Evolutionary conservation across 331 rosid genomes (phyloP).

Genomic region (Malus hybrid): DNA sequence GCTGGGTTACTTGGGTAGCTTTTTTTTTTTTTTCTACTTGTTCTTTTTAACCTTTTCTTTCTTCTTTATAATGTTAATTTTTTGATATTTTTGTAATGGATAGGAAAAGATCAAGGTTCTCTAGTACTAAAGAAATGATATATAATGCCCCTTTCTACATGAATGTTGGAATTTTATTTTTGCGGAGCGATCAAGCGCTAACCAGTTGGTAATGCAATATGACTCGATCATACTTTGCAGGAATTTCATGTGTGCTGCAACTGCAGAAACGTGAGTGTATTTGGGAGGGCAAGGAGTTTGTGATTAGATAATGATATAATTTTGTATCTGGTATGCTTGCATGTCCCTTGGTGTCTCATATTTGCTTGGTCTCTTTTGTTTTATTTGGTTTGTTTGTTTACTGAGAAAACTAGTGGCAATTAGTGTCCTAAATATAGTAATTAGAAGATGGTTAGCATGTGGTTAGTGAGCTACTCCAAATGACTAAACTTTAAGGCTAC

Average conservation of each 20-base stretch:
- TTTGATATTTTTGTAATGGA: slow-evolving; percentile 14
- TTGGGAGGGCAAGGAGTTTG: neutral
- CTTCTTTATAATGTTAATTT: slow-evolving; percentile 9
- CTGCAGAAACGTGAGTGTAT: neutral
- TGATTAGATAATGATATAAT: neutral
- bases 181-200: neutral
- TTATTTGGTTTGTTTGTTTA: neutral
- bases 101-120: slow-evolving; percentile 10
- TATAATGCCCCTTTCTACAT: neutral
- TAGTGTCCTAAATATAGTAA: neutral
- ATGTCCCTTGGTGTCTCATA: too few species aligned
- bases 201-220: neutral
- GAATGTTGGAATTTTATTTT: too few species aligned
- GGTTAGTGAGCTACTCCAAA: neutral
- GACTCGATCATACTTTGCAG: neutral
- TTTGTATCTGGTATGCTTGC: neutral
- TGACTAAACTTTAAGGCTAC: neutral
- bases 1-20: neutral
- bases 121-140: neutral
- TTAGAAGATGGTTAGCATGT: neutral
- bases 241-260: neutral
- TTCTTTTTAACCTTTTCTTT: neutral
- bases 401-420: neutral
- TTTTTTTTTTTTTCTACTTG: neutral
- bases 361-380: neutral